Base-by-base conservation (phyloP, 1,139 yeast species). In the Petasospora rhodanensis region DNA sequence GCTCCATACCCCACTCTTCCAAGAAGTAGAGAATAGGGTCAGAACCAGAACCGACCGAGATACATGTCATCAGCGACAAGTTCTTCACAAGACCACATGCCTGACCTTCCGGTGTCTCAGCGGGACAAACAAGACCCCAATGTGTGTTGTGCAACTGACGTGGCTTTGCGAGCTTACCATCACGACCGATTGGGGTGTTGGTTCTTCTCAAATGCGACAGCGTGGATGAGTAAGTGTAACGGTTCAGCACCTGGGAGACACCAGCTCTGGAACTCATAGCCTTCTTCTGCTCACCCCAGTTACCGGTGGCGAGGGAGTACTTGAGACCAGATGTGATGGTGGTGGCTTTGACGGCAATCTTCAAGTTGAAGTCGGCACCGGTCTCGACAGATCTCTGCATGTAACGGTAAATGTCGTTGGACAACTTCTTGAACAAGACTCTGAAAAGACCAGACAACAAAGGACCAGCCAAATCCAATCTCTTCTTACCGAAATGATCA, bases 281-380 rank as follows among this genome's bases (percentile, higher is more conserved):
- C 64, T 91, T 93, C 79, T 89, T 91, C 61, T 91, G 98, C 64
- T 93, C 98, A 67, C 98, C 98, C 99, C 99, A 91, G 66, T 93
- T 91, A 70, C 99, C 99, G 13, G 99, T 91, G 32, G 99, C 98
- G 52, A 91, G 73, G 23, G 98, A 93, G 64, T 91, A 93, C 60
- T 94, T 84, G 61, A 91, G 76, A 59, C 99, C 99, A 46, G 94
- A 93, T 25, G 98, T 93, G 51, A 91, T 86, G 7, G 97, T 91
- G 51, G 89, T 93, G 14, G 97, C 87, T 64, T 91, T 91, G 49
- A 91, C 97, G 19, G 98, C 98, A 53, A 91, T 73, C 27, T 95
- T 89, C 64, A 91, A 74, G 58, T 91, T 91, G 70, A 91, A 91
- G 60, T 89, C 98, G 61, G 87, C 86, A 60, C 93, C 95, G 52